phyloP scores from a whole-genome alignment of 805 yeast genomes.

The Yamadazyma paraphyllophila region DNA sequence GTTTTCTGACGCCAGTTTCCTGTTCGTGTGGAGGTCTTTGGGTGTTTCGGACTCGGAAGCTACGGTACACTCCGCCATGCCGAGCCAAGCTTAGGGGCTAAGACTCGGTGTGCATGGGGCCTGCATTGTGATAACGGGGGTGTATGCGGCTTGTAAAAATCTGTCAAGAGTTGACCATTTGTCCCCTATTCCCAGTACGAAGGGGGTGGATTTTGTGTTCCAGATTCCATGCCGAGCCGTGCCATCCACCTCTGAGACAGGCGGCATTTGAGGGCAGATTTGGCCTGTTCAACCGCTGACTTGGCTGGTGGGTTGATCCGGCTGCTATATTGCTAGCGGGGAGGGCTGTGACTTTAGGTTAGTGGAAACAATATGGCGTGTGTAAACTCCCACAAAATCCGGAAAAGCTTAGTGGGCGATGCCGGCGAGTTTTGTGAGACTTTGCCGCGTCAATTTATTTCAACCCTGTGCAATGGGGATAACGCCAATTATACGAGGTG shows the following conservation, averaged over 20 bases:
- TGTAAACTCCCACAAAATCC: not conserved
- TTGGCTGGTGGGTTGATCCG: too few species aligned
- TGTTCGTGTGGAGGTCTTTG: too few species aligned
- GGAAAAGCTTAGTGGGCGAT: too few species aligned
- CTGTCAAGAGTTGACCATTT: not conserved
- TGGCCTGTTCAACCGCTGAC: too few species aligned
- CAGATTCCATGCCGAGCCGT: conserved; percentile 1
- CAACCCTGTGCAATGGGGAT: not conserved
- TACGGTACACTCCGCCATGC: not conserved
- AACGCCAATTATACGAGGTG: not conserved
- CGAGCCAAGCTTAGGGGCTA: not conserved
- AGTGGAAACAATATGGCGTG: not conserved
- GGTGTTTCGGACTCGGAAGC: not conserved
- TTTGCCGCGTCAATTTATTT: not conserved
- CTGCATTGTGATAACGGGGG: not conserved
- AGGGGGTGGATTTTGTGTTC: not conserved
- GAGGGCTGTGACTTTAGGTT: not conserved
- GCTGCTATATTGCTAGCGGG: too few species aligned
- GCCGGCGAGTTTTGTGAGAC: not conserved
- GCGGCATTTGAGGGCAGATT: too few species aligned
- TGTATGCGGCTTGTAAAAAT: not conserved
- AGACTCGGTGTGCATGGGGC: too few species aligned
- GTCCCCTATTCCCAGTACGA: conserved; percentile 5
- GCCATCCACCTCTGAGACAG: too few species aligned
- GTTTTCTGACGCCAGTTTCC: too few species aligned